These are phyloP conservation scores for Kluyveromyces marxianus DNA, from an alignment of 1,139 yeast genomes.

Conservation along the genomic window DNA sequence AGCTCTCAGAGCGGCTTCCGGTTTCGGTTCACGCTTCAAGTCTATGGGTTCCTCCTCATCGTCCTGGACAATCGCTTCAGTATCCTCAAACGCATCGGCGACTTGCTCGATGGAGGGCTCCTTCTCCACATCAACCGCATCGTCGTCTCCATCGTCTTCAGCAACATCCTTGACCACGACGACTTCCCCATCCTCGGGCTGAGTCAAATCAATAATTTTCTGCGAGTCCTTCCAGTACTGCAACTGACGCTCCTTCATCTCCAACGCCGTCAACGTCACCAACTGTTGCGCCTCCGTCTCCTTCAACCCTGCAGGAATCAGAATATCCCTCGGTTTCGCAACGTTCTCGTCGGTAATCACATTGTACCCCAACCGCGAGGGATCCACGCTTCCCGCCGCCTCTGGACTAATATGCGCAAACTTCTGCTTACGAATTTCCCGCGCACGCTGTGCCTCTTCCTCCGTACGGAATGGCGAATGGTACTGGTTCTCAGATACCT, in stretches of 20 bases:
- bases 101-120: not conserved
- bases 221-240: constrained; percentile 20
- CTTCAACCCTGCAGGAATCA: constrained; percentile 21
- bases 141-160: constrained; percentile 1
- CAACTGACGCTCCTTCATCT: constrained; percentile 20
- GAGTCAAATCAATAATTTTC: constrained; percentile 13
- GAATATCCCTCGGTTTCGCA: constrained; percentile 23
- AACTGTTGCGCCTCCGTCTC: constrained; percentile 23
- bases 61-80: not conserved
- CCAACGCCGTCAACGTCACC: constrained; percentile 16
- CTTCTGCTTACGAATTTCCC: constrained; percentile 16
- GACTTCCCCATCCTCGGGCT: not conserved
- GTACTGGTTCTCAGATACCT: constrained; percentile 9
- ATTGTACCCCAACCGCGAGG: constrained; percentile 20
- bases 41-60: constrained; percentile 1
- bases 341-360: constrained; percentile 13
- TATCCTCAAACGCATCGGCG: not conserved
- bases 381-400: constrained; percentile 15
- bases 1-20: constrained; percentile 2
- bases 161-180: not conserved
- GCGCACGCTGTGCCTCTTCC: constrained; percentile 15
- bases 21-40: not conserved
- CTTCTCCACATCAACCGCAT: constrained; percentile 1
- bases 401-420: constrained; percentile 23
- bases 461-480: constrained; percentile 19